phyloP scores from a whole-genome alignment of 192 early-diverging fungal genomes.

The Coemansia sp. region DNA sequence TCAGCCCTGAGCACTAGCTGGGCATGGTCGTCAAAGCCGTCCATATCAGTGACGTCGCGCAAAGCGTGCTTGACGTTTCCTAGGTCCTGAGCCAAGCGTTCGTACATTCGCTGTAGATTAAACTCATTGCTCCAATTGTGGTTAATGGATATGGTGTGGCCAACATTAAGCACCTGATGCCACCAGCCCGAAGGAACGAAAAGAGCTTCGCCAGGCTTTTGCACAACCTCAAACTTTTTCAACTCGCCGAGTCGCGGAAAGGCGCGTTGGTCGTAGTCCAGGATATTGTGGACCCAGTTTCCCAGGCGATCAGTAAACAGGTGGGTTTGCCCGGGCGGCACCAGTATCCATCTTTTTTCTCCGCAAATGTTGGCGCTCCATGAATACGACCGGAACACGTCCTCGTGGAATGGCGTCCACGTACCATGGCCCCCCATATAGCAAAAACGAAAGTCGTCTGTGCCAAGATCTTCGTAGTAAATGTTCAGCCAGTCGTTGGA shows the following conservation, averaged over 20 bases:
- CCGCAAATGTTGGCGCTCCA: constrained; percentile 76
- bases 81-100: constrained; percentile 50
- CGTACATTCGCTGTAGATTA: constrained; percentile 50
- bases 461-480: constrained; percentile 48
- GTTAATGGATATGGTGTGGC: constrained; percentile 71
- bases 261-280: constrained; percentile 40
- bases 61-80: constrained; percentile 52
- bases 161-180: constrained; percentile 69
- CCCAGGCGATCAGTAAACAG: constrained; percentile 55
- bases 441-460: constrained; percentile 69
- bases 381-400: constrained; percentile 73
- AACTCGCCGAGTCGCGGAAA: constrained; percentile 55
- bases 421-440: constrained; percentile 69
- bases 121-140: constrained; percentile 72
- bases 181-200: constrained; percentile 75
- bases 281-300: constrained; percentile 58
- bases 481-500: constrained; percentile 70
- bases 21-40: constrained; percentile 28
- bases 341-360: constrained; percentile 65
- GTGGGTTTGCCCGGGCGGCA: constrained; percentile 60
- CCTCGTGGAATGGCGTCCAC: constrained; percentile 72
- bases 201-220: constrained; percentile 60
- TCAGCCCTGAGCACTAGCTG: constrained; percentile 33
- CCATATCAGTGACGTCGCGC: constrained; percentile 50
- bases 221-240: constrained; percentile 51